Evolutionary conservation across 768 basidiomycete species (phyloP), one percentile per base, ranked within the genome.

Genomic region (Podaxis sp.): DNA sequence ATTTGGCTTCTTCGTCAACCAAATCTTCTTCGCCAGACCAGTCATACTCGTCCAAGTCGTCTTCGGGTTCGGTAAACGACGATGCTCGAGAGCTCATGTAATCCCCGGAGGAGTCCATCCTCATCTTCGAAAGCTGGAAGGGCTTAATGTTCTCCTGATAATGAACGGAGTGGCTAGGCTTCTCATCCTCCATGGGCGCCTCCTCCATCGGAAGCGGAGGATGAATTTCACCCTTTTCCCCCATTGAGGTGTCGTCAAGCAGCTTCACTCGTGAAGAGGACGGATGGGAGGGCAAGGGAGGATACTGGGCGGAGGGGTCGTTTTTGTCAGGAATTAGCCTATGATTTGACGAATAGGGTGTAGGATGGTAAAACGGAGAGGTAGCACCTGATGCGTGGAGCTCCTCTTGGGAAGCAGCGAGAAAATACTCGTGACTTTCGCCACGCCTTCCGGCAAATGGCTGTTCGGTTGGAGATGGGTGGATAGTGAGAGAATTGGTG

Each of bases 11-110:
- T 67, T 88, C 79, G 62, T 91, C 85, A 0, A 79, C 82, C 16
- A 93, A 75, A 67, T 92, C 89, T 57, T 90, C 90, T 63, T 92
- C 91, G 16, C 77, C 87, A 40, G 85, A 87, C 90, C 90, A 91
- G 68, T 92, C 86, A 61, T 86, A 90, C n/a, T 83, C 79, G 1
- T 80, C 76, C 0, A 81, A 79, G 10, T 82, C 82, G 9, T 86
- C 87, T 53, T 88, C 86, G 3, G 81, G 82, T 42, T 72, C 79
- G 28, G 74, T 79, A 14, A 81, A 70, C 2, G 85, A 85, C 16
- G 84, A 71, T 4, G 71, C 69, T 27, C 72, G 65, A 10, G 72
- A 72, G 35, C 71, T 71, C 36, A 70, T 61, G 14, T 63, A 46
- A 46, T 74, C 74, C 14, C 47, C 56, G 11, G 28, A 57, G 27